Base-by-base conservation (phyloP, 2,329 filamentous ascomycete species). In the Lachnellula hyalina region DNA sequence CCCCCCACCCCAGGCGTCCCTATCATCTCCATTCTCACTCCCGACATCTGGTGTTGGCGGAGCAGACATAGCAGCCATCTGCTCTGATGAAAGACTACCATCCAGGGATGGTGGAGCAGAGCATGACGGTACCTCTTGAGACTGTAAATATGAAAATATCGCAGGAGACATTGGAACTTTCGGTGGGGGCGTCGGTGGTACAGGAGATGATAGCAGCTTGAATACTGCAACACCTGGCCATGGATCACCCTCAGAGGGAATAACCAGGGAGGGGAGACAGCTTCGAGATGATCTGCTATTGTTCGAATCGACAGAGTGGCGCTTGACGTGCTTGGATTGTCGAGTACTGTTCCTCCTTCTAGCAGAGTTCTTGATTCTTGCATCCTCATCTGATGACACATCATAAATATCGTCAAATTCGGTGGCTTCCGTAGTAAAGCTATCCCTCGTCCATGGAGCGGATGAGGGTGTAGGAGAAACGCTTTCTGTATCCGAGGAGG, bases 341-440 rank as follows among this genome's bases (percentile, higher is more conserved):
- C 67, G 65, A 28, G 69, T 21, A 38, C 60, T 65, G 21, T 52
- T 57, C 34, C 58, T 60, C 34, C 62, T 57, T 8, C 54, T 54
- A 47, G 59, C 17, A 57, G 67, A 78, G 75, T 46, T 64, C 76
- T 74, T 67, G 72, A 77, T 66, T 70, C 70, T 63, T 63, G 65
- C 78, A 63, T 96, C 90, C 52, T 90, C 84, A 62, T 95, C 90
- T 15, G 89, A 68, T 49, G 67, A 91, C 42, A 90, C 80, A 71
- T 94, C 89, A 71, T 96, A 96, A 48, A 96, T 75, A 65, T 95
- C 90, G 71, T 96, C 89, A 65, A 93, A 93, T 61, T 90, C 86
- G 62, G 82, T 89, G 59, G 79, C 79, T 63, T 83, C 82, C 61
- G 86, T 86, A 69, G 80, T 75, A 63, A 77, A 73, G 74, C 80